phyloP scores from a whole-genome alignment of 176 grass and related monocot genomes.

The Oryza rufipogon region DNA sequence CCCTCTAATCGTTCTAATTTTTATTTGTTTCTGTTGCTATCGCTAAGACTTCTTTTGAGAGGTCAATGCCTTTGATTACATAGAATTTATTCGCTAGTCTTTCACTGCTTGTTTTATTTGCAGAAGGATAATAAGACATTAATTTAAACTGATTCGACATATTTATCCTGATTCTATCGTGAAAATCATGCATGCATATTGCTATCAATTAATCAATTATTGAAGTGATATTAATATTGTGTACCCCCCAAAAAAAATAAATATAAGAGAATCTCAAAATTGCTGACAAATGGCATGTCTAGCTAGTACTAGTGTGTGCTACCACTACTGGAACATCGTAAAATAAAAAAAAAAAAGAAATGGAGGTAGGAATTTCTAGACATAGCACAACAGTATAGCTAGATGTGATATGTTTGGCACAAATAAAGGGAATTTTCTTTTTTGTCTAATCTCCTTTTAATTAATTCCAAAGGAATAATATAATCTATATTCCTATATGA shows the following conservation, averaged over 20 bases:
- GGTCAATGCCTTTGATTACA: slow-evolving; percentile 43
- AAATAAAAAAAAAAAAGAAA: neutral
- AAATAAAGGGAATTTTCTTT: neutral
- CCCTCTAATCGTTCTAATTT: slow-evolving; percentile 17
- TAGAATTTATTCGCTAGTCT: slow-evolving; percentile 37
- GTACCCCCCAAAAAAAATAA: too few species aligned
- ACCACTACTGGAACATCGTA: slow-evolving; percentile 7
- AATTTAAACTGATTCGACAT: slow-evolving; percentile 14
- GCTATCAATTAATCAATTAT: slow-evolving; percentile 2
- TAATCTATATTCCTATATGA: too few species aligned
- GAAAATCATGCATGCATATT: slow-evolving; percentile 23
- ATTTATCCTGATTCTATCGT: slow-evolving; percentile 35
- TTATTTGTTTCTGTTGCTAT: slow-evolving; percentile 38
- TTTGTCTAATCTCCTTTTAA: neutral
- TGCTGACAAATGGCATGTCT: neutral
- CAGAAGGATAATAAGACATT: neutral
- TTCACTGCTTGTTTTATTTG: slow-evolving; percentile 10
- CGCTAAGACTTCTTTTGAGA: slow-evolving; percentile 39
- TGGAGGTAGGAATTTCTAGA: neutral
- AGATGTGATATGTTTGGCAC: slow-evolving; percentile 13
- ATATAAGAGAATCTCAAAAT: neutral
- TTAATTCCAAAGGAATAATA: too few species aligned
- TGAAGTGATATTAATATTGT: neutral
- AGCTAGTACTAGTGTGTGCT: neutral
- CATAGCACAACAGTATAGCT: neutral